phyloP scores from a whole-genome alignment of 768 basidiomycete species.

The Tulasnella sp. region DNA sequence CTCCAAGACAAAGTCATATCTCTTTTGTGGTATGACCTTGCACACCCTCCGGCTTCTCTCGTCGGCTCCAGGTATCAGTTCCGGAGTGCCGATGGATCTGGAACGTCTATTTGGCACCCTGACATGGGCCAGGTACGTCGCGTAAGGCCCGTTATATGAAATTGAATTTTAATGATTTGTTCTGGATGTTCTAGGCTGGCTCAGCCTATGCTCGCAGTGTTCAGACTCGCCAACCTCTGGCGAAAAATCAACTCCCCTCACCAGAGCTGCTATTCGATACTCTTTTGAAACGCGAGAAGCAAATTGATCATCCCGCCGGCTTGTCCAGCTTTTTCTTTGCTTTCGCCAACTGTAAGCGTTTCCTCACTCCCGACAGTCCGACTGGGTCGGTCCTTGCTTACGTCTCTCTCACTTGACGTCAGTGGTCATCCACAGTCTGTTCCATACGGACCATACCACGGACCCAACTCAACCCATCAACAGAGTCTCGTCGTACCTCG shows the following conservation, averaged over 20 bases:
- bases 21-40: constrained; percentile 48
- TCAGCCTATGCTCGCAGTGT: constrained; percentile 60
- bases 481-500: constrained; percentile 32
- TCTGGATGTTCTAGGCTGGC: constrained; percentile 41
- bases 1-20: constrained; percentile 45
- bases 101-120: constrained; percentile 26
- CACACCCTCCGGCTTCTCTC: neutral
- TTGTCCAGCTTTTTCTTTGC: constrained; percentile 34
- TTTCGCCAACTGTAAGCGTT: constrained; percentile 30
- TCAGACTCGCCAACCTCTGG: constrained; percentile 44
- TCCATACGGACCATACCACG: neutral
- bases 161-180: neutral
- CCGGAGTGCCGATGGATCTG: neutral
- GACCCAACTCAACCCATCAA: constrained; percentile 3
- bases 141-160: neutral
- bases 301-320: constrained; percentile 35
- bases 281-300: constrained; percentile 40
- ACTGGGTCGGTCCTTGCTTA: neutral
- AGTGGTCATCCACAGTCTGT: constrained; percentile 36
- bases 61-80: constrained; percentile 15
- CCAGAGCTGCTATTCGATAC: constrained; percentile 43
- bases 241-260: constrained; percentile 50
- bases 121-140: constrained; percentile 16
- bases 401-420: neutral
- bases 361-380: neutral